Base-by-base conservation (phyloP, 495 filamentous ascomycete genomes). In the Talaromyces trachyspermus region DNA sequence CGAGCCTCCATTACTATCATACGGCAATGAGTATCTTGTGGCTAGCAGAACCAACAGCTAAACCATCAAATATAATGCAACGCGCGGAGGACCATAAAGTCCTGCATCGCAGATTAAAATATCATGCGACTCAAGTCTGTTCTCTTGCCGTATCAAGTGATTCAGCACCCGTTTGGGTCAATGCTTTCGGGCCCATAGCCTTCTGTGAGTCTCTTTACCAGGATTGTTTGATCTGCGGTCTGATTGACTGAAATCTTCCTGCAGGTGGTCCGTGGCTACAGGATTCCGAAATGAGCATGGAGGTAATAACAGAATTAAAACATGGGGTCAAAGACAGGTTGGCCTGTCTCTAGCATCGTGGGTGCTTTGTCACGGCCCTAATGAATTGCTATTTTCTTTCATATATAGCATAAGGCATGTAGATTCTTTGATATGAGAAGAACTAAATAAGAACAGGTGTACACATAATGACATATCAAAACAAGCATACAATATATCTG, bases 161-260 rank as follows among this genome's bases (percentile, higher is more conserved):
- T 14, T 61, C 52, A 4, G 52, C 53, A 6, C 46, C 65, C 1
- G 64, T 64, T 14, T 55, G 64, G 40, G 56, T 69, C 10, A 69
- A 68, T 49, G 49, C 61, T 20, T 69, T 67, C 36, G 64, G 64
- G 0, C 65, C 62, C 9, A 64, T 68, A 42, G 56, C 62, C 4
- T 66, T 60, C 29, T 69, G 65, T 68, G 45, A 49, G 64, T 57
- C 11, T 40, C 15, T n/a, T n/a, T 43, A 14, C 5, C 37, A 17
- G 9, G 47, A 38, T 47, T 22, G 25, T 45, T 50, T 40, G 60
- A 56, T 48, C n/a, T n/a, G n/a, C n/a, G n/a, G n/a, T n/a, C n/a
- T n/a, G n/a, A n/a, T n/a, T n/a, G n/a, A n/a, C n/a, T n/a, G n/a
- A n/a, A n/a, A n/a, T n/a, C n/a, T n/a, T n/a, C n/a, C n/a, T n/a